Evolutionary conservation across 345 rosid species (phyloP), one percentile per base, ranked within the genome.

Genomic region (Hevea brasiliensis): DNA sequence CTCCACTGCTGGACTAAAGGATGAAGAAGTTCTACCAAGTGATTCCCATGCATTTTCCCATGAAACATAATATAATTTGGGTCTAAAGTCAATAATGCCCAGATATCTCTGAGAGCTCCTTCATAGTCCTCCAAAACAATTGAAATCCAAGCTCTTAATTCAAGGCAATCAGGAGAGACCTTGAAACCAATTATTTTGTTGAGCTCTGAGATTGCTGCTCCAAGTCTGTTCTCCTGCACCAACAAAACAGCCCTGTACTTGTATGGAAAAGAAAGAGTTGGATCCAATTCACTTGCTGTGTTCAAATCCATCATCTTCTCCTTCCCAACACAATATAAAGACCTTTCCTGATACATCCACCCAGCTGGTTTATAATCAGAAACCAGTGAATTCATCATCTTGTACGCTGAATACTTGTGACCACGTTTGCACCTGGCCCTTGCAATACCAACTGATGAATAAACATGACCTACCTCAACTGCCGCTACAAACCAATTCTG

Each of bases 311-410:
- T 72, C 71, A 86, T 53, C 83, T 82, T 94, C 80, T 94, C 98
- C 77, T 81, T 86, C 70, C 94, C 97, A 29, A 68, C 78, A 71
- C 98, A 88, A 71, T 92, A 94, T 76, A 94, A 48, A 21, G 98
- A 87, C 77, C 97, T 83, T 80, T 94, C 96, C 79, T 92, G 98
- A 79, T 89, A 84, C 91, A 94, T 86, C 98, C 98, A 94, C 13
- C 96, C 98, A 10, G 84, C 82, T n/a, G 91, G 90, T 12, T 72
- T 82, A 78, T 87, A 48, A 74, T 81, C 87, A 3, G 89, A 85
- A 42, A 87, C 80, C 70, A 94, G 76, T 6, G 94, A 87, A 67
- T 82, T 88, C 87, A 90, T 84, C 77, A 89, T 64, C 84, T 94
- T 92, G 82, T 90, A 92, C 17, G 98, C 97, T 27, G 92, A 77